A percentile compares a stretch with the other conserved stretches of the same genome.
phyloP scores from a whole-genome alignment of 2,329 filamentous ascomycete genomes.

The Colletotrichum sp. region DNA sequence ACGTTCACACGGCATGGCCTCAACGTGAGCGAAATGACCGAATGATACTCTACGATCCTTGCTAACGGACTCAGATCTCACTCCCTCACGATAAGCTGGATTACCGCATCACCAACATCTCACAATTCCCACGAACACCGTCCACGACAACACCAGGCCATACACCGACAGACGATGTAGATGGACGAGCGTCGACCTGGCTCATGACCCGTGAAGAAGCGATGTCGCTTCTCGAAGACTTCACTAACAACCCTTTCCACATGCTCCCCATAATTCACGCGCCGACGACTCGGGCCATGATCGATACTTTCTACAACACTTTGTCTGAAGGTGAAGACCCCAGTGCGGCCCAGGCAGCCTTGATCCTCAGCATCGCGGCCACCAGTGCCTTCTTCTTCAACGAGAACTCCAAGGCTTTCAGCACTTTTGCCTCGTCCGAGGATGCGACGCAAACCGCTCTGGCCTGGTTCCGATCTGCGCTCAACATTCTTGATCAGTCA shows the following conservation, averaged over 20 bases:
- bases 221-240: slow-evolving; percentile 30
- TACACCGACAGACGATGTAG: not conserved
- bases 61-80: not conserved
- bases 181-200: not conserved
- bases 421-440: not conserved
- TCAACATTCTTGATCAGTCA: slow-evolving; percentile 39
- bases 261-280: slow-evolving; percentile 30
- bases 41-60: not conserved
- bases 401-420: not conserved
- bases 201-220: slow-evolving; percentile 29
- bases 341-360: slow-evolving; percentile 24
- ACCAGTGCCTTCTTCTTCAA: slow-evolving; percentile 33
- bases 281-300: slow-evolving; percentile 21
- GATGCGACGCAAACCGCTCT: slow-evolving; percentile 2
- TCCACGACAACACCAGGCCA: not conserved
- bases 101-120: not conserved
- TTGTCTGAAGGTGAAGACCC: slow-evolving; percentile 13
- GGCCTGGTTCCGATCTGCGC: slow-evolving; percentile 37
- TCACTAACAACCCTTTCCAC: slow-evolving; percentile 29
- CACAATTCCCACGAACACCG: not conserved
- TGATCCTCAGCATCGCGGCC: slow-evolving; percentile 32
- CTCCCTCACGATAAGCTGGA: not conserved
- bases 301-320: slow-evolving; percentile 25
- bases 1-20: not conserved
- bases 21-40: not conserved